Evolutionary conservation across 805 yeast species (phyloP).

Genomic region (Pichia californica): DNA sequence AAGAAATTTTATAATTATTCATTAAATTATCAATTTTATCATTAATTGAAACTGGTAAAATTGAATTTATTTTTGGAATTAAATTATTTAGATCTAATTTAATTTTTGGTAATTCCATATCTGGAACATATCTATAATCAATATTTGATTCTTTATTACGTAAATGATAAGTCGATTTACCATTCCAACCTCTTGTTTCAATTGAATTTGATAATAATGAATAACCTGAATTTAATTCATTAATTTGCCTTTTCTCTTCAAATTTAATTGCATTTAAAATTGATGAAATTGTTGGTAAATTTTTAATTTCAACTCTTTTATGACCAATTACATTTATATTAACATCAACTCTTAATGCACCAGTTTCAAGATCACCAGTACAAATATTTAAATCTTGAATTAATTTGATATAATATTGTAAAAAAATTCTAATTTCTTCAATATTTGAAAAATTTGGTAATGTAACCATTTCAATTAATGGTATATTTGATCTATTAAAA

Average conservation of each 20-base stretch:
- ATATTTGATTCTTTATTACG: slow-evolving; percentile 75
- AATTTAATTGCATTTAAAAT: slow-evolving; percentile 66
- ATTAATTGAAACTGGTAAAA: slow-evolving; percentile 61
- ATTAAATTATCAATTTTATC: slow-evolving; percentile 39
- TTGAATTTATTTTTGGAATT: slow-evolving; percentile 30
- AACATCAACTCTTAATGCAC: slow-evolving; percentile 93
- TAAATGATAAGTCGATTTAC: slow-evolving; percentile 54
- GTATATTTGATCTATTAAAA: slow-evolving; percentile 77
- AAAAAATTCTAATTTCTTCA: slow-evolving; percentile 67
- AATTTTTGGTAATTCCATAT: slow-evolving; percentile 74
- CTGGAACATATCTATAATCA: slow-evolving; percentile 93
- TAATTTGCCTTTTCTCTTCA: slow-evolving; percentile 69
- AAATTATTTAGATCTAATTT: slow-evolving; percentile 38
- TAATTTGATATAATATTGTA: slow-evolving; percentile 71
- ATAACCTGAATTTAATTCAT: slow-evolving; percentile 25
- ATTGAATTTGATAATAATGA: slow-evolving; percentile 4
- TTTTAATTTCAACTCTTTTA: slow-evolving; percentile 81
- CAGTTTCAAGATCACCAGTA: slow-evolving; percentile 87
- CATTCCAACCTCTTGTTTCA: slow-evolving; percentile 94
- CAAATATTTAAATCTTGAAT: slow-evolving; percentile 67
- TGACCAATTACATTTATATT: slow-evolving; percentile 75
- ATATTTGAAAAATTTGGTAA: slow-evolving; percentile 73
- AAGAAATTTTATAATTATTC: slow-evolving; percentile 40
- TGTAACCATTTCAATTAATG: slow-evolving; percentile 87
- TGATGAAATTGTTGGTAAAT: slow-evolving; percentile 77